A percentile compares a stretch with the other conserved stretches of the same genome.
Conservation (phyloP, 352 stramenopile species). For the Globisporangium nagaii region DNA sequence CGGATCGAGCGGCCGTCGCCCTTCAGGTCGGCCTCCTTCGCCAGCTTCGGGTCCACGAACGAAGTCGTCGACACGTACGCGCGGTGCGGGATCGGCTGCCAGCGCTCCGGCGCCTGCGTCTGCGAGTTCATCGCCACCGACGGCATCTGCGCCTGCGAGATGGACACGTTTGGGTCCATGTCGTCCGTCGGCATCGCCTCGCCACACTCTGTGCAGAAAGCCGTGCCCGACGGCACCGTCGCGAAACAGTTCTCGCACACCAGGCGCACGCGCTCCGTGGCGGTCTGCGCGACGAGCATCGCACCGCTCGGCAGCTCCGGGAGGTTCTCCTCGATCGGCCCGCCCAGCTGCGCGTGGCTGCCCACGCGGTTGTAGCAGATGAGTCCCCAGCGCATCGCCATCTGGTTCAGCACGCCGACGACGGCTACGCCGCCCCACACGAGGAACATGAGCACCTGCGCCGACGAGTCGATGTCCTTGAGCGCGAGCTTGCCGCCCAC, state of each 20-base stretch:
- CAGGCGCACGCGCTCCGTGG: conserved; percentile 63
- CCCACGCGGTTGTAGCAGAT: conserved; percentile 88
- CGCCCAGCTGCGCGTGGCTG: conserved; percentile 51
- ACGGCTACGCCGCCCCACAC: conserved; percentile 66
- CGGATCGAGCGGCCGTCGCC: conserved; percentile 77
- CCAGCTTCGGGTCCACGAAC: conserved; percentile 84
- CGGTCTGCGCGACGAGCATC: conserved; percentile 45
- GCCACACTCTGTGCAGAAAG: conserved; percentile 87
- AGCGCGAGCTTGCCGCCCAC: conserved; percentile 44
- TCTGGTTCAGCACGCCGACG: conserved; percentile 68
- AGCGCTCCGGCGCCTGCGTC: conserved; percentile 72
- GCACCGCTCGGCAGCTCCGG: conserved; percentile 71
- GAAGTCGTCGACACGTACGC: conserved; percentile 83
- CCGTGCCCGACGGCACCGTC: conserved; percentile 71
- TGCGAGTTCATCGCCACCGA: conserved; percentile 77
- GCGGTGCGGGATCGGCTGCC: conserved; percentile 81
- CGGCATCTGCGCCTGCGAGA: conserved; percentile 85
- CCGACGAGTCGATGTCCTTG: conserved; percentile 38
- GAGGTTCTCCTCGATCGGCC: conserved; percentile 61
- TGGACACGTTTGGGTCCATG: conserved; percentile 71
- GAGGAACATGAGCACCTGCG: conserved; percentile 72
- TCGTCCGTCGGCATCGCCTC: conserved; percentile 81
- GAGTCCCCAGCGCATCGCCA: conserved; percentile 83
- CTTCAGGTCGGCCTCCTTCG: conserved; percentile 68
- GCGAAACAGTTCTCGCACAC: conserved; percentile 89